Conservation (phyloP, 1,284 basidiomycete species). For the Serendipita sp. region DNA sequence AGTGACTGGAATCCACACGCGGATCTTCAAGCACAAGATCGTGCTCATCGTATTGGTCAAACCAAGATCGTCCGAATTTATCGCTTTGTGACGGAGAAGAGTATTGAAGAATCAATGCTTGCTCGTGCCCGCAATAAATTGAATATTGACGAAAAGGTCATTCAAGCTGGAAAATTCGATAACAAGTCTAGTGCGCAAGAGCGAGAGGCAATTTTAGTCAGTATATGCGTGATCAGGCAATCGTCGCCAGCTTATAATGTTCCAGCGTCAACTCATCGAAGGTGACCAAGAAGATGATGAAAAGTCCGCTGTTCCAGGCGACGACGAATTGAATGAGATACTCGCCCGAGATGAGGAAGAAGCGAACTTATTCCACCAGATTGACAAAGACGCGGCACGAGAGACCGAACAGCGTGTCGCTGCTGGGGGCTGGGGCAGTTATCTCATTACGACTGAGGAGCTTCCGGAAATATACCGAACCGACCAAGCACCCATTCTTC, state of each 20-base stretch:
- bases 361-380: constrained; percentile 51
- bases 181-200: constrained; percentile 98
- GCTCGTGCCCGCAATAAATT: constrained; percentile 91
- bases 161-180: constrained; percentile 98
- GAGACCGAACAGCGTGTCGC: constrained; percentile 63
- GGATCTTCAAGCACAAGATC: constrained; percentile 98
- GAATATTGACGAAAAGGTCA: constrained; percentile 98
- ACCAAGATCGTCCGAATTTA: constrained; percentile 96
- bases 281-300: constrained; percentile 86
- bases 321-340: constrained; percentile 93
- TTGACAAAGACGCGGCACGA: constrained; percentile 73
- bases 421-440: constrained; percentile 57
- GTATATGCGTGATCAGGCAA: constrained; percentile 19
- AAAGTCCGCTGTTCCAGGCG: constrained; percentile 89
- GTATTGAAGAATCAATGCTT: constrained; percentile 95
- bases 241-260: background rate
- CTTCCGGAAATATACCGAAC: constrained; percentile 85
- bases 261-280: constrained; percentile 69
- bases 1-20: constrained; percentile 88
- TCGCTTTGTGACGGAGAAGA: constrained; percentile 94
- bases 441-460: constrained; percentile 81
- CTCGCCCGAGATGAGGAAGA: constrained; percentile 82
- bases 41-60: constrained; percentile 98
- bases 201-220: constrained; percentile 84
- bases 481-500: constrained; percentile 40